Conservation (phyloP, 2,329 filamentous ascomycete species). For the Ophiostoma ulmi region DNA sequence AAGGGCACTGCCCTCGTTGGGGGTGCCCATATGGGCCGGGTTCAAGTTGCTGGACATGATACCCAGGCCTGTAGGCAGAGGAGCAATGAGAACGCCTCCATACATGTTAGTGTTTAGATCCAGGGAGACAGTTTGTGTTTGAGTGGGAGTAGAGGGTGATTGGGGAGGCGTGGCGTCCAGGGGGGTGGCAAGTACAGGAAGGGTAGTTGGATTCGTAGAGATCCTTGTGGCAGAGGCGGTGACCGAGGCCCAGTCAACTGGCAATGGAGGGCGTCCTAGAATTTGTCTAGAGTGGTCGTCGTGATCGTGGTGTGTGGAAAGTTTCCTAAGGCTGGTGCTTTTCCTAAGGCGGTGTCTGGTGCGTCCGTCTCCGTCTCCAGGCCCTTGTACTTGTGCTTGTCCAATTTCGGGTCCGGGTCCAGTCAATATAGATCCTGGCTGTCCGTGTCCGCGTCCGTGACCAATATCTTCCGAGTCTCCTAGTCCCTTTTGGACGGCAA, state of each 20-base stretch:
- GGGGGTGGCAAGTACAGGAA: constrained; percentile 10
- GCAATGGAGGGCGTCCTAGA: not conserved
- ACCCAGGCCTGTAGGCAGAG: constrained; percentile 15
- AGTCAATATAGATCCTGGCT: not conserved
- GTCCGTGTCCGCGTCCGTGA: not conserved
- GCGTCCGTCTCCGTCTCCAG: not conserved
- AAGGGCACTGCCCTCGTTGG: constrained; percentile 43
- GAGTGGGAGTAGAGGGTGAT: not conserved
- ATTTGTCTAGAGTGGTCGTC: not conserved
- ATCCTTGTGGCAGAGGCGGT: not conserved
- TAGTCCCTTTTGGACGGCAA: not conserved
- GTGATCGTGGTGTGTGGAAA: not conserved
- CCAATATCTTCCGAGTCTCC: not conserved
- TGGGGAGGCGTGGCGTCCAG: not conserved
- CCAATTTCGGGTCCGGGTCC: not conserved
- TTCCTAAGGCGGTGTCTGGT: not conserved
- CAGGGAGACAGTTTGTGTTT: not conserved
- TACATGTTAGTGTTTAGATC: constrained; percentile 8
- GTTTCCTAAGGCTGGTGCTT: not conserved
- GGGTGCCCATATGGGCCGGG: constrained; percentile 22
- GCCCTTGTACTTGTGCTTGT: not conserved
- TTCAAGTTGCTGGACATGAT: constrained; percentile 8
- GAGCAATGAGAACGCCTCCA: not conserved
- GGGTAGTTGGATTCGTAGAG: not conserved
- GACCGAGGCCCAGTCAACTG: constrained; percentile 9